Percentiles rank a stretch among this genome's conserved stretches.
These are phyloP conservation scores for Backusella tuberculispora DNA, from an alignment of 192 early-diverging fungal genomes.

Conservation along the genomic window DNA sequence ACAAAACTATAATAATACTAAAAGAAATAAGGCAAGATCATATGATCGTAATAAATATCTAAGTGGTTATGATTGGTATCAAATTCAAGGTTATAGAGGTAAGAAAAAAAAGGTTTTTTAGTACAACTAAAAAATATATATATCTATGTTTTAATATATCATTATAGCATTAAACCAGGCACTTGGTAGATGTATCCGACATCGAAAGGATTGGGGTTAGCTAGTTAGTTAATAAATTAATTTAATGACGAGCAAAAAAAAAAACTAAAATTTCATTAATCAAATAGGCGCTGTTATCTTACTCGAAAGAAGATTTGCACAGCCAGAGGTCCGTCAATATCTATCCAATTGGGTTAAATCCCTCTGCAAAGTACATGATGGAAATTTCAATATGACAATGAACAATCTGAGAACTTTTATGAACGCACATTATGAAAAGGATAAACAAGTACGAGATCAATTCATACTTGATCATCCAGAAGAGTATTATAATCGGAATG, in stretches of 20 bases:
- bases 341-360: constrained; percentile 72
- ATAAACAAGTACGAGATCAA: not conserved
- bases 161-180: constrained; percentile 41
- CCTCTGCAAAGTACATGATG: not conserved
- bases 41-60: not conserved
- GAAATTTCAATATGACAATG: not conserved
- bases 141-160: not conserved
- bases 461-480: not conserved
- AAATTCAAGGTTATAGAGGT: constrained; percentile 37
- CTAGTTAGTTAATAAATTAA: no score
- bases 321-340: constrained; percentile 41
- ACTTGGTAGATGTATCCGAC: constrained; percentile 41
- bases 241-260: no score
- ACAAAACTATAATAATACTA: constrained; percentile 41
- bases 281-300: constrained; percentile 63
- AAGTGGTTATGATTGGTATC: constrained; percentile 34
- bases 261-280: not conserved
- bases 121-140: not conserved
- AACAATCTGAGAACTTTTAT: not conserved
- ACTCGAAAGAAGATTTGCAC: constrained; percentile 54
- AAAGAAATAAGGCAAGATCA: not conserved
- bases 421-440: not conserved
- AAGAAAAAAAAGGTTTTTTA: not conserved
- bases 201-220: constrained; percentile 46
- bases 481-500: not conserved